Evolutionary conservation across 2,329 filamentous ascomycete genomes (phyloP).

Genomic region (Stagonosporopsis tanaceti): DNA sequence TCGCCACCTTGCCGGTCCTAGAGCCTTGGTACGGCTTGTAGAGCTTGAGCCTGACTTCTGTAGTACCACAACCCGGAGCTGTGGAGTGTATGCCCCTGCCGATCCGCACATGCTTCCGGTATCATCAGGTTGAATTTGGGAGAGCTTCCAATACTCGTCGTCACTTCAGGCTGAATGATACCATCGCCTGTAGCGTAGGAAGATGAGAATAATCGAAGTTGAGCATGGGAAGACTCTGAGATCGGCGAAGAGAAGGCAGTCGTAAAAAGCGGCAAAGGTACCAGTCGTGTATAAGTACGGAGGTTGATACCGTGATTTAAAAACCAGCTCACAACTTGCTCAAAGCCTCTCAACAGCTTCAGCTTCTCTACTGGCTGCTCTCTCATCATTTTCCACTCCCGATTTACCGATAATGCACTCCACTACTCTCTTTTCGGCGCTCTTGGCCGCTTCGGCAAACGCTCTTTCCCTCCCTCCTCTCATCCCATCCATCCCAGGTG

Average conservation of each 20-base stretch:
- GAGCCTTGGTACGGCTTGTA: neutral
- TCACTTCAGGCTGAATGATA: slow-evolving; percentile 30
- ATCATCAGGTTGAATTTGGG: neutral
- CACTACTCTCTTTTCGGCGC: slow-evolving; percentile 29
- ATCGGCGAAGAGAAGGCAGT: slow-evolving; percentile 1
- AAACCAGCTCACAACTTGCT: slow-evolving; percentile 39
- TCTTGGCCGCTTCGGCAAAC: slow-evolving; percentile 29
- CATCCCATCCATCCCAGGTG: slow-evolving; percentile 66
- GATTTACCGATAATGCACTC: slow-evolving; percentile 31
- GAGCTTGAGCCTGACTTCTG: neutral
- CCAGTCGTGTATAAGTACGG: slow-evolving; percentile 33
- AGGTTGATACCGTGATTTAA: slow-evolving; percentile 1
- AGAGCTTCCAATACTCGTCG: slow-evolving; percentile 28
- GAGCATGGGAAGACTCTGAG: neutral
- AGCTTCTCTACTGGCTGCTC: slow-evolving; percentile 8
- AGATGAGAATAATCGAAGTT: slow-evolving; percentile 28
- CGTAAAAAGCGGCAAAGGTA: neutral
- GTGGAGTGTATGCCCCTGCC: slow-evolving; percentile 20
- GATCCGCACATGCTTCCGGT: slow-evolving; percentile 26
- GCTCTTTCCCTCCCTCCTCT: slow-evolving; percentile 60
- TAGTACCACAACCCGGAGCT: neutral
- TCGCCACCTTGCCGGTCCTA: neutral
- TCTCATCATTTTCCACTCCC: slow-evolving; percentile 1
- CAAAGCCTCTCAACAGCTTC: slow-evolving; percentile 34
- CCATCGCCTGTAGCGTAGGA: slow-evolving; percentile 24